These are phyloP conservation scores for Calonectria multiphialidica DNA, from an alignment of 2,329 filamentous ascomycete species.

Conservation along the genomic window DNA sequence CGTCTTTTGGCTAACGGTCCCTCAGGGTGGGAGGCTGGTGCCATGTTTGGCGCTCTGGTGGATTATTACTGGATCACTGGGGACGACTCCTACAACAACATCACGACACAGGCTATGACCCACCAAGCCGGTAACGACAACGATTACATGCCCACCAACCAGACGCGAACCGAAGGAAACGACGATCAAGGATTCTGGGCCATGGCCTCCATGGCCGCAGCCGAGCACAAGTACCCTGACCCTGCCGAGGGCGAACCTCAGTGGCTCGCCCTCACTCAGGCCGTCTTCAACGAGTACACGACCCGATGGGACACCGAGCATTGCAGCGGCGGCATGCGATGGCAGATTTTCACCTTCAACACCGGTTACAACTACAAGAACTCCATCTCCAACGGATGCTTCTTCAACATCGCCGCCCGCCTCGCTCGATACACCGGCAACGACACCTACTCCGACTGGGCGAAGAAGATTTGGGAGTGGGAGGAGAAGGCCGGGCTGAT, in stretches of 20 bases:
- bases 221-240: constrained; percentile 81
- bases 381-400: constrained; percentile 76
- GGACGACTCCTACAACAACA: constrained; percentile 73
- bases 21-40: constrained; percentile 77
- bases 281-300: constrained; percentile 84
- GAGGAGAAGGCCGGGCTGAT: constrained; percentile 68
- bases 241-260: constrained; percentile 72
- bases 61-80: constrained; percentile 81
- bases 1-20: constrained; percentile 34
- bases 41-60: constrained; percentile 77
- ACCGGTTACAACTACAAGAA: constrained; percentile 78
- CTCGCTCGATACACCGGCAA: constrained; percentile 85
- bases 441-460: constrained; percentile 82
- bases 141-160: constrained; percentile 77
- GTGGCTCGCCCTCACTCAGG: constrained; percentile 82
- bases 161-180: constrained; percentile 73
- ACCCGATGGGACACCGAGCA: constrained; percentile 73
- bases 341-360: constrained; percentile 88
- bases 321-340: constrained; percentile 82
- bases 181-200: constrained; percentile 89
- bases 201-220: constrained; percentile 83
- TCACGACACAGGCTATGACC: constrained; percentile 68
- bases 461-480: constrained; percentile 78
- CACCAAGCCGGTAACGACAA: constrained; percentile 70
- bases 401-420: constrained; percentile 77